Conservation (phyloP, 768 basidiomycete genomes). For the Guyanaporus albipodus region DNA sequence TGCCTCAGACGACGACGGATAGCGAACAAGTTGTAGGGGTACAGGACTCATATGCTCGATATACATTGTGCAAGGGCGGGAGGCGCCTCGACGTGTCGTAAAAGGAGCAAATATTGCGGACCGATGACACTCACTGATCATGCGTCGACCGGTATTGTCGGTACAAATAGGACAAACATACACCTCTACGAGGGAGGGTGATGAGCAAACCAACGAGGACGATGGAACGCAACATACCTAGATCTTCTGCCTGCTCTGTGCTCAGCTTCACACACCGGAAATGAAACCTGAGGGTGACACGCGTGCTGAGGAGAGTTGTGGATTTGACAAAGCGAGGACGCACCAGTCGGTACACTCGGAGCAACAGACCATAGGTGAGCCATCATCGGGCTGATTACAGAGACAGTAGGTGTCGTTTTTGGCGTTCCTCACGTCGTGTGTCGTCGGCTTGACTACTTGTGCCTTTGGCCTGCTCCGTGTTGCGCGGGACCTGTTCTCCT, state of each 20-base stretch:
- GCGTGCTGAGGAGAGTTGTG: background rate
- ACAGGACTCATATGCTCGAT: slow-evolving; percentile 37
- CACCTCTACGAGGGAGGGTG: slow-evolving; percentile 41
- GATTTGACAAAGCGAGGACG: slow-evolving; percentile 29
- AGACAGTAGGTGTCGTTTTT: slow-evolving; percentile 42
- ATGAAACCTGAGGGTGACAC: slow-evolving; percentile 63
- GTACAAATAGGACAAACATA: slow-evolving; percentile 58
- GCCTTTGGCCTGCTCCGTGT: slow-evolving; percentile 23
- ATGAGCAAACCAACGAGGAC: slow-evolving; percentile 11
- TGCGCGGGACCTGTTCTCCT: slow-evolving; percentile 28
- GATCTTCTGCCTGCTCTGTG: slow-evolving; percentile 66
- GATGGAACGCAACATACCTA: slow-evolving; percentile 52
- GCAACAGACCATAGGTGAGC: slow-evolving; percentile 78
- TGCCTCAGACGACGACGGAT: slow-evolving; percentile 32
- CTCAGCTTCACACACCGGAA: slow-evolving; percentile 69
- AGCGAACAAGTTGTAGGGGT: slow-evolving; percentile 35
- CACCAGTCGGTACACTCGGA: slow-evolving; percentile 70
- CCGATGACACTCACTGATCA: slow-evolving; percentile 71
- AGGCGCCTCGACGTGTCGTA: slow-evolving; percentile 26
- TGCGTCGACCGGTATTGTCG: slow-evolving; percentile 56
- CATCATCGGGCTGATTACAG: slow-evolving; percentile 70
- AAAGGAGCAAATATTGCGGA: slow-evolving; percentile 25
- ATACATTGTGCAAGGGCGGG: slow-evolving; percentile 30
- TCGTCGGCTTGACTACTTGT: slow-evolving; percentile 14
- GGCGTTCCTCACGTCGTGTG: slow-evolving; percentile 12